Evolutionary conservation across 2,329 filamentous ascomycete genomes (phyloP), one percentile per base, ranked within the genome.

Genomic region (Aspergillus novoparasiticus): DNA sequence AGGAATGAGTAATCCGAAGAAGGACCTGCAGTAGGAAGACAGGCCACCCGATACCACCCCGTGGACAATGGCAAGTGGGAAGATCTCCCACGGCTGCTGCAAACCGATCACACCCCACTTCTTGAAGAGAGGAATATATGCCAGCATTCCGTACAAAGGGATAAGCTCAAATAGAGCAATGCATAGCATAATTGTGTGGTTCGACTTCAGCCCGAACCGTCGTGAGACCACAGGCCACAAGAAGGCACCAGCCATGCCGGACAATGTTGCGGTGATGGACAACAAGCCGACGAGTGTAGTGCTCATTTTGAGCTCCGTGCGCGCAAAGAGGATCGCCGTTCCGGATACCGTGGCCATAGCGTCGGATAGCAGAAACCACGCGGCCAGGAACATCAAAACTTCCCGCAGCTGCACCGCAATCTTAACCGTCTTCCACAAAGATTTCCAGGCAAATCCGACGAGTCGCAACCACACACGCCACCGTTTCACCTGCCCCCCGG

Each of bases 1-100:
- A 0, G 94, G 94, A 62, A 97, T 95, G 61, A 97, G 83, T 76
- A 96, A 90, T 21, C 93, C 93, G 72, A 91, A 97, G 2, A 97
- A 83, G 48, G 90, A 92, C 21, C 94, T 88, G 74, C 94, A 97
- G 78, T 97, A 97, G 19, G 89, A 90, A 64, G 90, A 90, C 46
- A 97, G 80, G 0, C 94, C 94, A 11, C 94, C 94, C 1, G 96
- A 86, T 0, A 97, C 93, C 45, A 97, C 86, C 0, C 94, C 94
- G 75, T 96, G 96, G 5, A 97, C 86, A 5, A 91, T 89, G 0
- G 91, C 93, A 0, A 97, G 80, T 0, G 92, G 91, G 72, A 94
- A 97, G 88, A 97, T 97, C 72, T 97, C 94, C 91, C 92, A 96
- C 3, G 90, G 89, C 76, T 93, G 88, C 77, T 96, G 92, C 19